These are phyloP conservation scores for Rhododendron mucronatum DNA, from an alignment of 148 eudicot genomes.

Conservation along the genomic window DNA sequence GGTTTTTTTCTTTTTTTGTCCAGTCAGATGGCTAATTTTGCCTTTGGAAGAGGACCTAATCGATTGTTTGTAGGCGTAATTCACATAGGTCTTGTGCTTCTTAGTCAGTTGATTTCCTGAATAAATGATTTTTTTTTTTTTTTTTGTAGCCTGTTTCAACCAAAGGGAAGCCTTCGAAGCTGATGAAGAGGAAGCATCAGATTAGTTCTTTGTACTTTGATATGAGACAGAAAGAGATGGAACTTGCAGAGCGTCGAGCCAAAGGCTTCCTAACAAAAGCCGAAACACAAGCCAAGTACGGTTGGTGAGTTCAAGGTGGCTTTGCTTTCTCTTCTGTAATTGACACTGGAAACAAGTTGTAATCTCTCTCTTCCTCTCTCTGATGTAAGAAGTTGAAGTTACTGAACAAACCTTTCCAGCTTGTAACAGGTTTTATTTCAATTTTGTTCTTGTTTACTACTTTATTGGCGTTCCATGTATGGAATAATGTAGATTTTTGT, in stretches of 20 bases:
- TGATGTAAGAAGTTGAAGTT: neutral
- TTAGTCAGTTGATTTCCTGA: neutral
- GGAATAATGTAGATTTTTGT: neutral
- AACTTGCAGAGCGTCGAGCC: constrained; percentile 74
- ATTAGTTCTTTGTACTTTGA: constrained; percentile 77
- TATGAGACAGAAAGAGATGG: constrained; percentile 78
- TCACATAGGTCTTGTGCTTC: neutral
- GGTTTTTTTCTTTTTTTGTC: neutral
- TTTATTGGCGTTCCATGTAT: neutral
- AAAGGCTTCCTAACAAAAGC: constrained; percentile 90
- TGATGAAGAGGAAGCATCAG: constrained; percentile 94
- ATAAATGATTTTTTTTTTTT: neutral
- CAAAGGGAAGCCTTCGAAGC: constrained; percentile 75
- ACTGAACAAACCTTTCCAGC: neutral
- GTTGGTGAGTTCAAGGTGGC: constrained; percentile 32
- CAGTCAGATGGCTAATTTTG: neutral
- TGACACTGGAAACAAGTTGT: neutral
- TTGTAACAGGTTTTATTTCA: neutral
- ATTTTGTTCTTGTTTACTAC: neutral
- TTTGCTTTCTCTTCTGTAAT: neutral
- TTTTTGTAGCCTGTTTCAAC: constrained; percentile 60
- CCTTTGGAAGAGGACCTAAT: neutral
- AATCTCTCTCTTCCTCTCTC: neutral
- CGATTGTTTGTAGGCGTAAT: neutral
- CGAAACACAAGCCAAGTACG: constrained; percentile 85